These are phyloP conservation scores for Penicillium ucsense DNA, from an alignment of 495 filamentous ascomycete species.

Conservation along the genomic window DNA sequence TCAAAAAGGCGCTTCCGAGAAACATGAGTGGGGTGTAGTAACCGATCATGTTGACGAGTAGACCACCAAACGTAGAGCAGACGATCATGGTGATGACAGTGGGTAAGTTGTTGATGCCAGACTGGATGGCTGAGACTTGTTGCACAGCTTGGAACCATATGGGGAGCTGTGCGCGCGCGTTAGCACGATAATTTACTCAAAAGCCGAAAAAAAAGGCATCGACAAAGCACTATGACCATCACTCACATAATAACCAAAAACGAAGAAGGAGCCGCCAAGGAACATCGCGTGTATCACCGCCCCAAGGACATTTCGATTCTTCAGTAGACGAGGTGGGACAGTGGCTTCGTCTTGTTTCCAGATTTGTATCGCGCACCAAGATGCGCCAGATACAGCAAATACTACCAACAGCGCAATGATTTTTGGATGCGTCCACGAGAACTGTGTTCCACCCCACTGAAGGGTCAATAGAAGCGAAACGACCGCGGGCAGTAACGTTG, in stretches of 20 bases:
- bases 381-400: slow-evolving; percentile 49
- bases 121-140: slow-evolving; percentile 53
- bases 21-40: slow-evolving; percentile 74
- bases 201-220: background rate
- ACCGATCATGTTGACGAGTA: slow-evolving; percentile 49
- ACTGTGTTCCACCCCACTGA: slow-evolving; percentile 73
- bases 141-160: slow-evolving; percentile 89
- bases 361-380: slow-evolving; percentile 58
- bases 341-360: slow-evolving; percentile 66
- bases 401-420: slow-evolving; percentile 63
- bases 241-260: slow-evolving; percentile 48
- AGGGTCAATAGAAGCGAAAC: slow-evolving; percentile 66
- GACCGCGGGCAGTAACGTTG: slow-evolving; percentile 60
- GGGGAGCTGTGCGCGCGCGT: slow-evolving; percentile 46
- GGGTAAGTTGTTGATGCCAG: slow-evolving; percentile 70
- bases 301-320: slow-evolving; percentile 54
- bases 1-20: slow-evolving; percentile 42
- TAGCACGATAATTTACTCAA: background rate
- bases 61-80: slow-evolving; percentile 50
- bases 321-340: slow-evolving; percentile 62
- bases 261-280: slow-evolving; percentile 54
- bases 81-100: slow-evolving; percentile 58
- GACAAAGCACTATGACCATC: no score
- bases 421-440: slow-evolving; percentile 52
- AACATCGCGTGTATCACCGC: slow-evolving; percentile 44